Conservation (phyloP, 1,284 basidiomycete genomes). For the Thecaphora thlaspeos region DNA sequence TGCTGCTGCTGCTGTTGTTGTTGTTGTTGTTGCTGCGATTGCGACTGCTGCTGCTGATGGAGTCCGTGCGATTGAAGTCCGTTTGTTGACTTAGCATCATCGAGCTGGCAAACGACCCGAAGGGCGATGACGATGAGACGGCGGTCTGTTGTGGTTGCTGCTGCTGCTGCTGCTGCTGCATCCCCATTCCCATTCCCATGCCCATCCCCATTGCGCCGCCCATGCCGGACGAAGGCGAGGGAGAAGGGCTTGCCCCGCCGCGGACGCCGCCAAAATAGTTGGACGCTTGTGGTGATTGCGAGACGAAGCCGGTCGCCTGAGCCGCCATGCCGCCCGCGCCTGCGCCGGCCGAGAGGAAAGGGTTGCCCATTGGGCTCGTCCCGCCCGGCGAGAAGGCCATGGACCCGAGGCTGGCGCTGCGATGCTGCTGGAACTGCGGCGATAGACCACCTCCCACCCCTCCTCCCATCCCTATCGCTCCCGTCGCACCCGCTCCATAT, state of each 20-base stretch:
- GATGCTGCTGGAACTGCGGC: constrained; percentile 23
- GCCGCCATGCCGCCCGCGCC: constrained; percentile 1
- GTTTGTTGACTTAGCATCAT: not conserved
- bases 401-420: constrained; percentile 22
- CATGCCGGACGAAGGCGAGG: no score
- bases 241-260: no score
- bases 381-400: constrained; percentile 33
- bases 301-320: constrained; percentile 5
- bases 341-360: constrained; percentile 11
- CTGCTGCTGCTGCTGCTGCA: no score
- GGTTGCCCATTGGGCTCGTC: constrained; percentile 8
- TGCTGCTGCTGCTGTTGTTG: no score
- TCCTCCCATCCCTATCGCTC: constrained; percentile 15
- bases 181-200: not conserved
- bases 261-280: not conserved
- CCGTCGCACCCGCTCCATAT: not conserved
- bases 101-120: not conserved
- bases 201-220: not conserved
- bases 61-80: no score
- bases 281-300: no score
- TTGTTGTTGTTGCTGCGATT: no score
- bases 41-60: no score
- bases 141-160: no score
- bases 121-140: no score
- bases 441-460: constrained; percentile 11